Base-by-base conservation (phyloP, 176 grass and related monocot genomes). In the Aegilops tauschii region DNA sequence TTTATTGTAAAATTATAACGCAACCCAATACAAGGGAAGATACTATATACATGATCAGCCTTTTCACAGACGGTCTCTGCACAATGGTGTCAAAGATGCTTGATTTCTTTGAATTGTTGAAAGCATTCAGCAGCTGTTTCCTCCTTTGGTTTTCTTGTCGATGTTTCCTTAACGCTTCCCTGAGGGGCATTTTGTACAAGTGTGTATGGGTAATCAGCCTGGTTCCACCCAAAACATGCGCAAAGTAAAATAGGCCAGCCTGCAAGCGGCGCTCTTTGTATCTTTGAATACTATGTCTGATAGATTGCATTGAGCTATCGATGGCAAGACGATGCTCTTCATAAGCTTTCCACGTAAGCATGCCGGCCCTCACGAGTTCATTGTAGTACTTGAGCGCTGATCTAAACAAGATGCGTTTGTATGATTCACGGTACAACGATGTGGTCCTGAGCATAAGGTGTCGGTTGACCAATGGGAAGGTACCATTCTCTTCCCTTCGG, bases 171-270 rank as follows among this genome's bases (percentile, higher is more conserved):
- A 5, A 35, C 39, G 39, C 39, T 47, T 47, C 44, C 44, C 11
- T 47, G 11, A 47, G 44, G 12, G 44, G 44, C 44, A 47, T 13
- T 34, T 34, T 34, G 11, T 13, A 47, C 45, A 47, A 47, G 45
- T 47, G 44, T 47, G 44, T 47, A 47, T 12, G 10, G 12, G 1
- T 47, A 47, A 3, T 47, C 44, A 47, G 11, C 10, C 3, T 2
- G 44, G 0, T 47, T 47, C 11, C 3, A 4, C 12, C 3, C 12
- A 4, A 0, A 3, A 12, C 4, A 12, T 3, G 1, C 2, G 12
- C 44, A 2, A 47, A 12, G 44, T 47, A 47, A 47, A 47, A 47
- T 12, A 47, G 10, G 11, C 44, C 44, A 47, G 2, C 44, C 11
- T 47, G 0, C 44, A 47, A 11, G 44, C 44, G 44, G 8, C 44